A percentile compares a stretch with the other conserved stretches of the same genome.
These are phyloP conservation scores for Fomitopsis pulvina DNA, from an alignment of 768 basidiomycete genomes.

Conservation along the genomic window DNA sequence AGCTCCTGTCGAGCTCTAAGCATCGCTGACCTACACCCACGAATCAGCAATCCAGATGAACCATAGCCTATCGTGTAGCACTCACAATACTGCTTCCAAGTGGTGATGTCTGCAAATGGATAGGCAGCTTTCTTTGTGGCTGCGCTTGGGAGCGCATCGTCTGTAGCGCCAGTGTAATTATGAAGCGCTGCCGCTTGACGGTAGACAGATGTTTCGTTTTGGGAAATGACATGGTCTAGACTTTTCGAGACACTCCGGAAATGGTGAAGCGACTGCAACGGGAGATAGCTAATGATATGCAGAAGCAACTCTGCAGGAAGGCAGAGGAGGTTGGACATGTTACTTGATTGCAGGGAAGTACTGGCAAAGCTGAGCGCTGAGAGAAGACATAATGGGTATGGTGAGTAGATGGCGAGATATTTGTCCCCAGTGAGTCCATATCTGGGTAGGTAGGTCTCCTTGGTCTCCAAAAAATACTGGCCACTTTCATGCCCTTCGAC, in stretches of 20 bases:
- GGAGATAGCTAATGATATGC: conserved; percentile 42
- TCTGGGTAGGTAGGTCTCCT: no score
- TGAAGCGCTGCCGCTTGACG: conserved; percentile 50
- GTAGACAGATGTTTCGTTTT: conserved; percentile 49
- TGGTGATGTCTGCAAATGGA: conserved; percentile 29
- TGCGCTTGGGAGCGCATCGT: conserved; percentile 24
- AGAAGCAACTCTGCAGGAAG: conserved; percentile 58
- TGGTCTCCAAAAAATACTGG: no score
- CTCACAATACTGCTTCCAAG: conserved; percentile 64
- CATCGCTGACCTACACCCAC: conserved; percentile 37
- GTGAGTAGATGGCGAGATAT: no score
- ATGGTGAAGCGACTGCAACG: conserved; percentile 34
- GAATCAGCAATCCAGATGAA: background rate
- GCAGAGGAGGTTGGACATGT: no score
- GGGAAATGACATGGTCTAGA: conserved; percentile 41
- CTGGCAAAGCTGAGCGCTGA: no score
- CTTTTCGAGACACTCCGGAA: conserved; percentile 33
- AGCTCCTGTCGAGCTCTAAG: conserved; percentile 39
- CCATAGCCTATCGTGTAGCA: conserved; percentile 1
- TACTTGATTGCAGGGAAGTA: no score
- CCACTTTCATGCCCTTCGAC: no score
- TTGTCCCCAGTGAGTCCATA: no score
- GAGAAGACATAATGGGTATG: no score
- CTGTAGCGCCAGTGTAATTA: conserved; percentile 28
- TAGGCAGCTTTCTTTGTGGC: conserved; percentile 25